Evolutionary conservation across 192 early-diverging fungal genomes (phyloP).

Genomic region (Linderina pennispora): DNA sequence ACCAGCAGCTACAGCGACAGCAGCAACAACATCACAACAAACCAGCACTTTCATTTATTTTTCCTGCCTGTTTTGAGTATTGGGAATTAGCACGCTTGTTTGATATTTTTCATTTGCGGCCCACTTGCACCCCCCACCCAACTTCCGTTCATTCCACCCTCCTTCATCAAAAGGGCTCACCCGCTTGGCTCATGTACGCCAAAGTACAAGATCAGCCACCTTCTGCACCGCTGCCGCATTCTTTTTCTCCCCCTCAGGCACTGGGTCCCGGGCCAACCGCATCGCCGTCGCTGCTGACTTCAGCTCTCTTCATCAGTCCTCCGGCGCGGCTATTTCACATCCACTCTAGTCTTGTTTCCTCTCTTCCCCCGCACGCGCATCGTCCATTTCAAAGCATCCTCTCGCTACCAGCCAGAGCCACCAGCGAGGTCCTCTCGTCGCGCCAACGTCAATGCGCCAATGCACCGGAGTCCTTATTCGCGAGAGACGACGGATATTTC

Average conservation of each 20-base stretch:
- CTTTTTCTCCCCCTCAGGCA: conserved; percentile 25
- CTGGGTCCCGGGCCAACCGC: conserved; percentile 26
- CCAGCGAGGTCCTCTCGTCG: conserved; percentile 24
- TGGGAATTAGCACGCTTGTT: no score
- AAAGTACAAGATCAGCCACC: conserved; percentile 45
- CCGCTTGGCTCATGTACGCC: conserved; percentile 39
- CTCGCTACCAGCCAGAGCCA: no score
- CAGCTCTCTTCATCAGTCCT: conserved; percentile 17
- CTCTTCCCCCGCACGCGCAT: conserved; percentile 16
- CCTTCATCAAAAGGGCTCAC: no score
- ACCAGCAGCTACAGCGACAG: no score
- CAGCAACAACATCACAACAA: no score
- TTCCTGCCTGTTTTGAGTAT: no score
- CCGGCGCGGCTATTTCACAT: conserved; percentile 12
- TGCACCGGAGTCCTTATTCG: conserved; percentile 43
- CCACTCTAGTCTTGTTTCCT: conserved; percentile 7
- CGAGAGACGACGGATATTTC: conserved; percentile 45
- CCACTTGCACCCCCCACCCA: no score
- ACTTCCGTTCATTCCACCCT: no score
- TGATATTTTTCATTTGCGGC: no score
- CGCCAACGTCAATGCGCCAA: conserved; percentile 31
- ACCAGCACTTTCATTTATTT: no score
- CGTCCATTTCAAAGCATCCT: conserved; percentile 12
- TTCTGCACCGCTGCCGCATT: conserved; percentile 37
- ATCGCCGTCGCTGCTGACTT: conserved; percentile 21